A percentile compares a stretch with the other conserved stretches of the same genome.
Conservation (phyloP, 202 grass and related monocot genomes). For the Panicum hallii region DNA sequence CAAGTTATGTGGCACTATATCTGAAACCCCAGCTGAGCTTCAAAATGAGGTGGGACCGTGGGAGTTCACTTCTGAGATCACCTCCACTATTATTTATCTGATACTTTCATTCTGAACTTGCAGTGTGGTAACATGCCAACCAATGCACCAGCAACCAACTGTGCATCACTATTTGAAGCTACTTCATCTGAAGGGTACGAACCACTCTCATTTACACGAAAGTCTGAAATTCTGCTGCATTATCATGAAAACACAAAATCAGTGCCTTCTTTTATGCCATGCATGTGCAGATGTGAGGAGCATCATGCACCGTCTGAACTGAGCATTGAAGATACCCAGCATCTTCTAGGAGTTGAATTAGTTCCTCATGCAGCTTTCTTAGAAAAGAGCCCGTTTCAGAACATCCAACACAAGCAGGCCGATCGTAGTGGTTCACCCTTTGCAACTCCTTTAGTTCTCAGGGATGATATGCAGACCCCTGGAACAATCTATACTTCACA, state of each 20-base stretch:
- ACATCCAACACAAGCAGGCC: conserved; percentile 4
- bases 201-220: not conserved
- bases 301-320: conserved; percentile 11
- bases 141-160: not conserved
- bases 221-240: not conserved
- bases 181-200: conserved; percentile 53
- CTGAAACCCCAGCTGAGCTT: conserved; percentile 63
- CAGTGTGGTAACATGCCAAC: conserved; percentile 41
- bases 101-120: conserved; percentile 38
- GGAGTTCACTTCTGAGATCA: conserved; percentile 23
- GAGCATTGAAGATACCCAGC: conserved; percentile 30
- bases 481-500: conserved; percentile 65
- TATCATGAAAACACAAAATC: conserved; percentile 10
- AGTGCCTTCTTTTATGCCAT: conserved; percentile 25
- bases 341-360: conserved; percentile 30
- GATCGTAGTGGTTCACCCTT: conserved; percentile 56
- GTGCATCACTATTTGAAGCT: conserved; percentile 18
- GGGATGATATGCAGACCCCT: conserved; percentile 78
- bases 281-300: conserved; percentile 36
- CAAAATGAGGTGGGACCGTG: conserved; percentile 47
- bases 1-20: conserved; percentile 58
- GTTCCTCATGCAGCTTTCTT: conserved; percentile 24
- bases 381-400: conserved; percentile 43
- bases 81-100: conserved; percentile 20
- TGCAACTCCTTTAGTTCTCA: conserved; percentile 62